Evolutionary conservation across 306 rosid species (phyloP), one percentile per base, ranked within the genome.

Genomic region (Rosa chinensis): DNA sequence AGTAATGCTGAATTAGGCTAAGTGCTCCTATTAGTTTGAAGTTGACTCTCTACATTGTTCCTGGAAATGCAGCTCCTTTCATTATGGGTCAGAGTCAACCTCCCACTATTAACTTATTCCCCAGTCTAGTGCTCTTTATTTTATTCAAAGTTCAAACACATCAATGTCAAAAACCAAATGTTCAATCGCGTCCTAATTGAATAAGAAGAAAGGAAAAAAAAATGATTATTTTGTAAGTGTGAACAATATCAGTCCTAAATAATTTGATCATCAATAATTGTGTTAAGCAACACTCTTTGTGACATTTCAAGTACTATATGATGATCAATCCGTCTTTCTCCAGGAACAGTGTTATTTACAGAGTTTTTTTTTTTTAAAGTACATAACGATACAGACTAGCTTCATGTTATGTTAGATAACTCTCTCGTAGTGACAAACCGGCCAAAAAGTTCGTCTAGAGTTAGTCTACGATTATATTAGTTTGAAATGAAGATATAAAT

Each of bases 51-150:
- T 23, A 63, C 66, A 6, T 49, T 77, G 52, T 10, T 50, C 16
- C 20, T 44, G 47, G 32, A 62, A 84, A 85, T 76, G 82, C 83
- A 67, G 56, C 61, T 59, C 40, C 53, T 66, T 66, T 74, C 37
- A 74, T 85, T 66, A 28, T 83, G 80, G 44, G 66, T 44, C 42
- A 21, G 70, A 84, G 78, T 85, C 92, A 84, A 84, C 78, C 80
- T 83, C 88, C 90, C 92, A 83, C 90, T 83, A 84, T 59, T 43
- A 75, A 66, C 53, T 48, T 35, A n/a, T 70, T 74, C 20, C 79
- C 76, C 64, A 42, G 28, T 44, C 13, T 63, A 28, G 74, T 72
- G 66, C 80, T 48, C 63, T 53, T 66, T 67, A 80, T 71, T n/a
- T 18, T 42, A 73, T 35, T 23, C 49, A 74, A 21, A 9, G 12